phyloP scores from a whole-genome alignment of 148 eudicot genomes.

The Nepenthes gracilis region DNA sequence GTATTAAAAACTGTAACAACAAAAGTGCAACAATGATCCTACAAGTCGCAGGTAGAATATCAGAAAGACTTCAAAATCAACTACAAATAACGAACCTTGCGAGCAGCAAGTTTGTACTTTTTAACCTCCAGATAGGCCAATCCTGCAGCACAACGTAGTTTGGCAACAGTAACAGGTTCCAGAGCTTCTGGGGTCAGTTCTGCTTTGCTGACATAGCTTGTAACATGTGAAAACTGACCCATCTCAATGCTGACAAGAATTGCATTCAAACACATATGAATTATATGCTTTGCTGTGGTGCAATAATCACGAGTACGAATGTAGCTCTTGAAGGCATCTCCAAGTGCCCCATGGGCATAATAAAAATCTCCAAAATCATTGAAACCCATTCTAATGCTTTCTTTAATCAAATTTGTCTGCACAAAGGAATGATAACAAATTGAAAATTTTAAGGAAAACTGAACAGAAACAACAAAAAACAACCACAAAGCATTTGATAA shows the following conservation, averaged over 20 bases:
- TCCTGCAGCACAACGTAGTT: slow-evolving; percentile 84
- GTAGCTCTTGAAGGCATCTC: slow-evolving; percentile 87
- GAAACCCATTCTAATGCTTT: slow-evolving; percentile 97
- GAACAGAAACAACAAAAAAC: not conserved
- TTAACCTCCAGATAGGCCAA: slow-evolving; percentile 64
- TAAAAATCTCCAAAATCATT: slow-evolving; percentile 92
- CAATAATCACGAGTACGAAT: slow-evolving; percentile 98
- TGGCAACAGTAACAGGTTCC: slow-evolving; percentile 52
- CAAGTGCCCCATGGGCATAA: slow-evolving; percentile 77
- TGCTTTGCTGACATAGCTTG: slow-evolving; percentile 87
- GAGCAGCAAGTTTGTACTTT: slow-evolving; percentile 89
- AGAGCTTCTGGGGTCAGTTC: slow-evolving; percentile 63
- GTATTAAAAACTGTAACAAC: no score
- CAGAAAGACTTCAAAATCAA: not conserved
- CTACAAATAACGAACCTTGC: slow-evolving; percentile 47
- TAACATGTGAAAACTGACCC: slow-evolving; percentile 87
- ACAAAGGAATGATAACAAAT: slow-evolving; percentile 3
- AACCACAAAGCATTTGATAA: not conserved
- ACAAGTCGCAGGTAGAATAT: not conserved
- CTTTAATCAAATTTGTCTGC: slow-evolving; percentile 96
- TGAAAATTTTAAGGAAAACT: not conserved
- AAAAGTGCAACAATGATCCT: no score
- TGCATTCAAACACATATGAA: slow-evolving; percentile 86
- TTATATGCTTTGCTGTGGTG: slow-evolving; percentile 83
- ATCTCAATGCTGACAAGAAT: slow-evolving; percentile 93